phyloP scores from a whole-genome alignment of 1,284 basidiomycete species.

The Apiotrichum veenhuisii region DNA sequence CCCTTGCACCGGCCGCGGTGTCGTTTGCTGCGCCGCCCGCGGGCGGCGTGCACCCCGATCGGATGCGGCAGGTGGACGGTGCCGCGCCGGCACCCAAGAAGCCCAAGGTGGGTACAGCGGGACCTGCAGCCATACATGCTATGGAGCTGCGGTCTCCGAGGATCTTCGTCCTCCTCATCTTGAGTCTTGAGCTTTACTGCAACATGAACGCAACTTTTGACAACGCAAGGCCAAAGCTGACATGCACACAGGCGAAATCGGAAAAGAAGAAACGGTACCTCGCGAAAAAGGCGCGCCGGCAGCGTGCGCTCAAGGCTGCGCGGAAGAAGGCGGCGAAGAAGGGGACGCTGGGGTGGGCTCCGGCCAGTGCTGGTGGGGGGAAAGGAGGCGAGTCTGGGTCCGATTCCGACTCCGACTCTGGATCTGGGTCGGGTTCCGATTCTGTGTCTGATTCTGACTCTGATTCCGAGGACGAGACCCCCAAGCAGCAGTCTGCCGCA shows the following conservation, averaged over 20 bases:
- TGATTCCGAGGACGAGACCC: constrained; percentile 17
- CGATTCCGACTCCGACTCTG: too few relatives aligned
- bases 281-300: constrained; percentile 61
- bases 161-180: too few relatives aligned
- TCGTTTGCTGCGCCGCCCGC: not conserved
- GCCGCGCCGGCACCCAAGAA: constrained; percentile 14
- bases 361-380: constrained; percentile 7
- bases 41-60: constrained; percentile 11
- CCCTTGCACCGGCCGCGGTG: not conserved
- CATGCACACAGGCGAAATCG: constrained; percentile 18
- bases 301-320: constrained; percentile 56
- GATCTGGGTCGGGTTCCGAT: too few relatives aligned
- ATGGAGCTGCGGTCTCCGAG: too few relatives aligned
- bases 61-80: constrained; percentile 4
- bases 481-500: not conserved
- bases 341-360: constrained; percentile 24
- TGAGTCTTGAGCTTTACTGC: too few relatives aligned
- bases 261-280: constrained; percentile 64
- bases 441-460: too few relatives aligned
- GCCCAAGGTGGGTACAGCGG: constrained; percentile 27
- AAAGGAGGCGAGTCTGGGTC: too few relatives aligned
- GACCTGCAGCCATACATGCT: too few relatives aligned
- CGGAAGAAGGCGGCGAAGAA: constrained; percentile 46
- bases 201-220: not conserved
- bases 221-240: not conserved